Conservation (phyloP, 495 filamentous ascomycete genomes). For the Hypomontagnella monticulosa region DNA sequence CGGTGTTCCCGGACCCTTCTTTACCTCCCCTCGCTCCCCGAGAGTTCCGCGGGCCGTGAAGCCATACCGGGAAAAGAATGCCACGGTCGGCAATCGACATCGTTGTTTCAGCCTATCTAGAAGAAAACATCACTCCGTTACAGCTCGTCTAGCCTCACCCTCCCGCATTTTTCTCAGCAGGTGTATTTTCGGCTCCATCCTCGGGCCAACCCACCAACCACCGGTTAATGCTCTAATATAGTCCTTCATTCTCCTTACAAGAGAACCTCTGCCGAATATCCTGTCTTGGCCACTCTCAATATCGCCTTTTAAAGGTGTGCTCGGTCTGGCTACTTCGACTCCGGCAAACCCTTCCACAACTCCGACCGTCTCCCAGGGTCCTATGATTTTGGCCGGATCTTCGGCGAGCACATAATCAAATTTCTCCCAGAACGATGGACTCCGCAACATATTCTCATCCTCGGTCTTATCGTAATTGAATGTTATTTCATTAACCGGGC, state of each 20-base stretch:
- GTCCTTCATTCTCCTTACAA: constrained; percentile 46
- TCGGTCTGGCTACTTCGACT: constrained; percentile 68
- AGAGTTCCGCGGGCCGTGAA: constrained; percentile 28
- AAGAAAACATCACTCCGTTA: constrained; percentile 33
- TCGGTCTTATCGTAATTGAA: constrained; percentile 72
- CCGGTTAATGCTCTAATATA: constrained; percentile 53
- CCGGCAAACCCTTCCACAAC: constrained; percentile 77
- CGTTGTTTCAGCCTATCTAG: constrained; percentile 32
- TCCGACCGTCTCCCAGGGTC: constrained; percentile 76
- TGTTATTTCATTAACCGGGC: constrained; percentile 31
- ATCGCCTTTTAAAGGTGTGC: constrained; percentile 30
- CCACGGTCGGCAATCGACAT: constrained; percentile 26
- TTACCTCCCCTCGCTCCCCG: constrained; percentile 6
- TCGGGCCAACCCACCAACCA: constrained; percentile 71
- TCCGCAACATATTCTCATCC: constrained; percentile 61
- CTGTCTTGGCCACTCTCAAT: constrained; percentile 44
- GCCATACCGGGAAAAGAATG: constrained; percentile 34
- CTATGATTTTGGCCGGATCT: constrained; percentile 61
- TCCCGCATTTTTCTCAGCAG: constrained; percentile 61
- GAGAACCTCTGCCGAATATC: constrained; percentile 48
- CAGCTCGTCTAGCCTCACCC: constrained; percentile 43
- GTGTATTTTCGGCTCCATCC: constrained; percentile 67
- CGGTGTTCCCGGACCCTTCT: background rate
- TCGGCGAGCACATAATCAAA: constrained; percentile 87
- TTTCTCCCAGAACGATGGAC: constrained; percentile 76